Evolutionary conservation across 352 stramenopile genomes (phyloP), one percentile per base, ranked within the genome.

Genomic region (Pythium dissotocum): DNA sequence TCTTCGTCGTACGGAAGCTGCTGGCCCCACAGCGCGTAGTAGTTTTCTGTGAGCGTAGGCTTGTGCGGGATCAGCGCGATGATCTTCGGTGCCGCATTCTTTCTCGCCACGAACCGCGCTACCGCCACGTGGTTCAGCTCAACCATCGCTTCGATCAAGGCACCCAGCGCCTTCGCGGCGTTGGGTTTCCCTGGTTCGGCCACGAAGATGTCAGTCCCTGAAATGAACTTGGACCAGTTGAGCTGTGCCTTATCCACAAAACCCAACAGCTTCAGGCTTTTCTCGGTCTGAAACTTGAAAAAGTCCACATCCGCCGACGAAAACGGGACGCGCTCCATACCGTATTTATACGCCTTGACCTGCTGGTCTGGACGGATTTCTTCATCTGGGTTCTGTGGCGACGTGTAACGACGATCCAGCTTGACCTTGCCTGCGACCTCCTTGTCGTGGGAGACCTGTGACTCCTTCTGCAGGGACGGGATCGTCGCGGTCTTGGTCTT

Each of bases 1-100:
- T 95, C 87, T 76, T 95, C 87, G 65, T 92, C 85, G 53, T 83
- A 94, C 38, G 87, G 85, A 53, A 95, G 61, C 62, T 91, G 82
- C 30, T 93, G 83, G 7, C 77, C 75, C 85, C 80, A 95, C 40
- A 95, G 72, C 24, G 80, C 85, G 35, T 90, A 88, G 58, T 82
- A 95, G 33, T 83, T 78, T 59, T 88, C 75, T 10, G 24, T 57
- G 21, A 68, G 59, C 12, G 48, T 79, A 12, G 80, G 83, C 0
- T 67, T 32, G 38, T 89, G 75, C 4, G 87, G 87, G 48, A 95
- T 85, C 36, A 95, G 58, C 14, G 82, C 84, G 30, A 95, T 67
- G 35, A 95, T 85, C 67, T 92, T 93, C 1, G 85, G 85, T 0
- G 82, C 82, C 33, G 87, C 85, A 66, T 93, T 95, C 61, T 93